A percentile compares a stretch with the other conserved stretches of the same genome.
These are phyloP conservation scores for Favolaschia claudopus DNA, from an alignment of 768 basidiomycete species.

Conservation along the genomic window DNA sequence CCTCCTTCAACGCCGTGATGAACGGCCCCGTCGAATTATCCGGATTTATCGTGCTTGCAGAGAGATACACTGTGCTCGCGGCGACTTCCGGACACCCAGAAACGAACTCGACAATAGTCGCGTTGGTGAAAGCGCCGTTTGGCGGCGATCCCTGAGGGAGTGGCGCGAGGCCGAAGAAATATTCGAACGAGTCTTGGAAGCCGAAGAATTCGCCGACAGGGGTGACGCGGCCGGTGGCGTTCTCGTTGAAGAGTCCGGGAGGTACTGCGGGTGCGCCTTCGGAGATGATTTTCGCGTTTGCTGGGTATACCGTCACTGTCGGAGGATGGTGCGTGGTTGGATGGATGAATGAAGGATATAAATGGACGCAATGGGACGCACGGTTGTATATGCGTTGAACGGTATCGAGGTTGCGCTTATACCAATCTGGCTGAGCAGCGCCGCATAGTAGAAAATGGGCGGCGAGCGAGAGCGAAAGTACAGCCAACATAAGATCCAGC, in stretches of 20 bases:
- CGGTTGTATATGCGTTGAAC: conserved; percentile 9
- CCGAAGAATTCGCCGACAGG: conserved; percentile 13
- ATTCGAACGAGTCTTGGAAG: conserved; percentile 15
- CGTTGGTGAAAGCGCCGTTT: conserved; percentile 8
- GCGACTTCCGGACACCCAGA: conserved; percentile 10
- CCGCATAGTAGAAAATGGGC: background rate
- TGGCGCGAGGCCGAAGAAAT: conserved; percentile 18
- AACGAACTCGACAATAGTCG: conserved; percentile 8
- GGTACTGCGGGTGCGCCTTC: conserved; percentile 7
- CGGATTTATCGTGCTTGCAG: background rate
- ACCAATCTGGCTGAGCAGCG: conserved; percentile 1
- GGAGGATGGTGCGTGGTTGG: background rate
- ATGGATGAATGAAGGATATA: background rate
- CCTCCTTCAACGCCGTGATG: conserved; percentile 10
- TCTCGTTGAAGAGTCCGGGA: conserved; percentile 3
- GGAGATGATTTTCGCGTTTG: conserved; percentile 5
- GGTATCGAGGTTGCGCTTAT: background rate
- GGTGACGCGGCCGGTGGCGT: conserved; percentile 11
- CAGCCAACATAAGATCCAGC: too few relatives aligned
- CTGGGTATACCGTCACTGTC: conserved; percentile 10
- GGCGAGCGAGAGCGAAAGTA: too few relatives aligned
- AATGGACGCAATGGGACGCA: background rate
- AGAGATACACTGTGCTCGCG: conserved; percentile 12
- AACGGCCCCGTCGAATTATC: conserved; percentile 2
- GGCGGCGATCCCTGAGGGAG: conserved; percentile 1